Conservation (phyloP, 208 protist genomes). For the Wallacemonas rigidus region DNA sequence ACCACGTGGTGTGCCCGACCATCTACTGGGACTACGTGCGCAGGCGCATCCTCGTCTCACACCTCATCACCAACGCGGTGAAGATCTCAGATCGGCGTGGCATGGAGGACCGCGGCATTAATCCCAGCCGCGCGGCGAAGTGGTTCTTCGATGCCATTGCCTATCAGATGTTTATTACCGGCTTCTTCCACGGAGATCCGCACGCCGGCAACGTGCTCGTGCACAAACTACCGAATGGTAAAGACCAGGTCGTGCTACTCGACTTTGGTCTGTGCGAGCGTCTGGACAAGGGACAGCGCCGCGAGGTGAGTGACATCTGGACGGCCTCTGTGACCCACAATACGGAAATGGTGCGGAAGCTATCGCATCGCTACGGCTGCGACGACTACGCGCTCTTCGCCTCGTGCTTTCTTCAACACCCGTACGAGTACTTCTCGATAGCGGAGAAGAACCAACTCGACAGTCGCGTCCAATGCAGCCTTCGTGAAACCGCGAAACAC, state of each 20-base stretch:
- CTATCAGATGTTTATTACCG: slow-evolving; percentile 94
- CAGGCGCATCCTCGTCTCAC: slow-evolving; percentile 70
- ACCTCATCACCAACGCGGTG: slow-evolving; percentile 62
- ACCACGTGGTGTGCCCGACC: slow-evolving; percentile 67
- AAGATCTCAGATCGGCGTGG: slow-evolving; percentile 79
- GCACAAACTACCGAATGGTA: slow-evolving; percentile 48
- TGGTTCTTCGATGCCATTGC: slow-evolving; percentile 87
- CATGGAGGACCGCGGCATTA: slow-evolving; percentile 59
- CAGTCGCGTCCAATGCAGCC: slow-evolving; percentile 50
- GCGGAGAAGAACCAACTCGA: slow-evolving; percentile 32
- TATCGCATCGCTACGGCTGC: slow-evolving; percentile 62
- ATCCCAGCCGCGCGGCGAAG: slow-evolving; percentile 56
- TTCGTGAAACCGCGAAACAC: slow-evolving; percentile 67
- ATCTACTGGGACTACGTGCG: slow-evolving; percentile 70
- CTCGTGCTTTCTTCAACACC: slow-evolving; percentile 85
- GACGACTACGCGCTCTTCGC: slow-evolving; percentile 82
- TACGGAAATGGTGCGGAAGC: slow-evolving; percentile 41
- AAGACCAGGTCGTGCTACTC: slow-evolving; percentile 88
- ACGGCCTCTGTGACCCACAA: slow-evolving; percentile 71
- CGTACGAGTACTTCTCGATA: slow-evolving; percentile 67
- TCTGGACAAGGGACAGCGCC: slow-evolving; percentile 53
- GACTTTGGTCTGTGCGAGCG: slow-evolving; percentile 96
- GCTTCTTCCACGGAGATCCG: slow-evolving; percentile 95
- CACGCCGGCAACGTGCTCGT: slow-evolving; percentile 96
- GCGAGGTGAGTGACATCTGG: slow-evolving; percentile 78